Base-by-base conservation (phyloP, 495 filamentous ascomycete genomes). In the Penicillium paxilli region DNA sequence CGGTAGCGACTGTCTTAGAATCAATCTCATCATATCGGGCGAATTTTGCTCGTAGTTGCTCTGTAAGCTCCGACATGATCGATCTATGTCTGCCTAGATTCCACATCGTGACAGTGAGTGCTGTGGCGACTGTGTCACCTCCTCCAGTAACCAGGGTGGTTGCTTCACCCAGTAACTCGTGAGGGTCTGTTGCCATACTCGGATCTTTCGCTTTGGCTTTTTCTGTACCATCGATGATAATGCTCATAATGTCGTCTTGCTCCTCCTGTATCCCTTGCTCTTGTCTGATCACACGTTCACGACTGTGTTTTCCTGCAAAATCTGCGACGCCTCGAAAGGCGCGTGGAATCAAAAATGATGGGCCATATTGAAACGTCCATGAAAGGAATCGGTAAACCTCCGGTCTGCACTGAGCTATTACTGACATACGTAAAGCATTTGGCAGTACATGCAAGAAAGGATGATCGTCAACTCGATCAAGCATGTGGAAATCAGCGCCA, bases 91-190 rank as follows among this genome's bases (percentile, higher is more conserved):
- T 49, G 22, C 53, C 58, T 17, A 53, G 53, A 32, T 46, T 35
- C 32, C 26, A 56, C 11, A 44, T 45, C 1, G 44, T 52, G 20
- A 14, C 38, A 5, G 44, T 53, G 5, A 50, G 21, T 24, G 49
- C 49, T 17, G 53, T 49, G 52, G 32, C 38, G 47, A n/a, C 47
- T 14, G 41, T 47, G 19, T 52, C 57, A 24, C 46, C n/a, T n/a
- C n/a, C n/a, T n/a, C n/a, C n/a, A n/a, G n/a, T n/a, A n/a, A 58
- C 35, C 7, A 37, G 25, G 25, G 25, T 54, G 19, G 45, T 50
- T 30, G 50, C 32, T 52, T 54, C 46, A n/a, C 51, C 51, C 25
- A 54, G 45, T 20, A 54, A 28, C 23, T n/a, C n/a, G n/a, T 54
- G 35, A 24, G 24, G 49, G 21, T 54, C 45, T 8, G 44, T 47